Percentiles rank a stretch among this genome's conserved stretches.
These are phyloP conservation scores for Psilocybe sp. DNA, from an alignment of 768 basidiomycete species.

Conservation along the genomic window DNA sequence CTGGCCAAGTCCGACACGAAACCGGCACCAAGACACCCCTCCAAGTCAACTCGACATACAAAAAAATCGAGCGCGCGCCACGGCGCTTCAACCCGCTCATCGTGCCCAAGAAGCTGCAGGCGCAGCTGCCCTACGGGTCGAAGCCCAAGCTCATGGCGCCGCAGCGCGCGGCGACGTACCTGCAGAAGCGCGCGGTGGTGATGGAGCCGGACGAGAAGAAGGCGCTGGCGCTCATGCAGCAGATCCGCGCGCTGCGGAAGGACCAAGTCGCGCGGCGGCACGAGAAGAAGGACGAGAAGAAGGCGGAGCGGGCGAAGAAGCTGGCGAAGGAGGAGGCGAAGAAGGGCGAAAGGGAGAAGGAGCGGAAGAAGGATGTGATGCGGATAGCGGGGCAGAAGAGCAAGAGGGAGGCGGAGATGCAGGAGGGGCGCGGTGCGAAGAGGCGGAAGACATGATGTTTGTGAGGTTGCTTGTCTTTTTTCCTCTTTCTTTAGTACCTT, in stretches of 20 bases:
- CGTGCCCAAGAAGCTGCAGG: conserved; percentile 88
- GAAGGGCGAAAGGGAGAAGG: conserved; percentile 68
- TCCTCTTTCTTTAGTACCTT: not conserved
- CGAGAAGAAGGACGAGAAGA: conserved; percentile 85
- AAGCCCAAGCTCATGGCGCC: conserved; percentile 85
- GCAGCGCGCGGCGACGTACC: conserved; percentile 75
- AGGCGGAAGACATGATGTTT: conserved; percentile 38
- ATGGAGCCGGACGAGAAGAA: conserved; percentile 95
- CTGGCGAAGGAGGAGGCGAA: conserved; percentile 63
- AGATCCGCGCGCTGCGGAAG: conserved; percentile 88
- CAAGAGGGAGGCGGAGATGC: conserved; percentile 60
- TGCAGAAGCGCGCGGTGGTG: conserved; percentile 93
- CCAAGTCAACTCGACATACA: conserved; percentile 85
- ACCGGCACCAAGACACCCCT: conserved; percentile 80
- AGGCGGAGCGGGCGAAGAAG: conserved; percentile 66
- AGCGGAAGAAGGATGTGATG: conserved; percentile 78
- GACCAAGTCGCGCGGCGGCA: conserved; percentile 77
- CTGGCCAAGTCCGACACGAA: conserved; percentile 88
- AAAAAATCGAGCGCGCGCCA: conserved; percentile 70
- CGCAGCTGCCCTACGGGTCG: conserved; percentile 85
- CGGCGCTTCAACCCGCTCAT: conserved; percentile 90
- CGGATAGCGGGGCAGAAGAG: conserved; percentile 64
- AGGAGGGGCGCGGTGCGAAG: conserved; percentile 57
- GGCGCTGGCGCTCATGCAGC: conserved; percentile 87
- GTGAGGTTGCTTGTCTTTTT: not conserved